Base-by-base conservation (phyloP, 2,329 filamentous ascomycete genomes). In the Penicillium concentricum region DNA sequence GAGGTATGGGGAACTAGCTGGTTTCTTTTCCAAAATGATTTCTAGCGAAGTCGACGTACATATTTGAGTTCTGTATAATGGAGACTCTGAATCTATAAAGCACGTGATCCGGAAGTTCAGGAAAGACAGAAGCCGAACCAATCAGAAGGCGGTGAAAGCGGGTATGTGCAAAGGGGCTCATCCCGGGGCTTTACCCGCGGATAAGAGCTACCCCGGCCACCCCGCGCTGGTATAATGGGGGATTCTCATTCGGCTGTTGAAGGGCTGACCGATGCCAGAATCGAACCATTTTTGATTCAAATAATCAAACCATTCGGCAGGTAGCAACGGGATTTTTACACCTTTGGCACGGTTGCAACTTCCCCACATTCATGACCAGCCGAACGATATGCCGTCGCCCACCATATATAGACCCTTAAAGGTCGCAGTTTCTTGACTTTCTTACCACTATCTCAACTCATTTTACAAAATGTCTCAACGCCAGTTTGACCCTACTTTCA, bases 401-500 rank as follows among this genome's bases (percentile, higher is more conserved):
- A 41, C 47, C 32, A 47, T 62, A 16, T 64, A 64, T 64, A 64
- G 58, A 61, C 54, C 55, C n/a, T 45, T 20, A 13, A 54, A 30
- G 46, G 28, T 34, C 58, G 51, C 60, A n/a, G 9, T 47, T 47
- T 26, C 20, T 30, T 58, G 16, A 52, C 22, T 45, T 45, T 51
- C 18, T 24, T 47, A 35, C 32, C 18, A 35, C 34, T 24, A 1
- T 28, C 12, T 32, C 32, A 10, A 24, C 16, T 41, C 16, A 35
- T 32, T 30, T 22, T 42, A 24, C 56, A 66, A 34, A 26, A 68
- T 68, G 66, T 57, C 66, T 57, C 44, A 52, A 28, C 35, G 57
- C 56, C 68, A 65, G 39, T 72, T 69, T 78, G 89, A 93, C 73
- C 89, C 89, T 66, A 84, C 82, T 76, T 92, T 92, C 79, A 92